Conservation (phyloP, 2,329 filamentous ascomycete genomes). For the Xylaria sp. region DNA sequence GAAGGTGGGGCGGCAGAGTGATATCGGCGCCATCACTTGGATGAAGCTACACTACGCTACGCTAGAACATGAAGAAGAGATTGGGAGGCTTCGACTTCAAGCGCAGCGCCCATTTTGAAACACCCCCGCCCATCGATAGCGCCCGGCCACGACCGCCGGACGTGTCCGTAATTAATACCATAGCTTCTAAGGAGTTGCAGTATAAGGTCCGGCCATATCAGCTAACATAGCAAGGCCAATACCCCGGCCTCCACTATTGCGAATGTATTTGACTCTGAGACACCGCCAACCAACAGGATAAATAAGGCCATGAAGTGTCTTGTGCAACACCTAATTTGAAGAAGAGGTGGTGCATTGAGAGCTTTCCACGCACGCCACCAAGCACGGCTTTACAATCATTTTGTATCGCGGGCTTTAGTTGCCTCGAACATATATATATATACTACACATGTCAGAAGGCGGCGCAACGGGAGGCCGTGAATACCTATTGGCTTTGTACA, state of each 20-base stretch:
- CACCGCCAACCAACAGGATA: neutral
- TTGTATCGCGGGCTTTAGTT: neutral
- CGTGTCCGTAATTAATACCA: too few relatives aligned
- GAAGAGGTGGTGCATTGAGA: neutral
- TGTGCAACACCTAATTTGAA: neutral
- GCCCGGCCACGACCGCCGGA: too few relatives aligned
- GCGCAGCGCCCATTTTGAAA: neutral
- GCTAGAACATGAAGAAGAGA: neutral
- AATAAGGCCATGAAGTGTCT: neutral
- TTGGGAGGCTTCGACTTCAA: neutral
- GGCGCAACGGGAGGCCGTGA: neutral
- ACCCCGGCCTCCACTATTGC: neutral
- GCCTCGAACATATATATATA: neutral
- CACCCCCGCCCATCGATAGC: neutral
- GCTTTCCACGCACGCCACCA: neutral
- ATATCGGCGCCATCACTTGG: neutral
- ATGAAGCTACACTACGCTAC: neutral
- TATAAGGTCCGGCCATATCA: neutral
- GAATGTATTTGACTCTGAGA: neutral
- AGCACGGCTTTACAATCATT: neutral
- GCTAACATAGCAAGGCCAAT: neutral
- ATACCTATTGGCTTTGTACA: neutral
- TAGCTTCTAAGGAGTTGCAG: too few relatives aligned
- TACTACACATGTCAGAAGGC: neutral
- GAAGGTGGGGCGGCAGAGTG: constrained; percentile 6